Percentiles rank a stretch among this genome's conserved stretches.
phyloP scores from a whole-genome alignment of 2,329 filamentous ascomycete genomes.

The Clarireedia sp. region DNA sequence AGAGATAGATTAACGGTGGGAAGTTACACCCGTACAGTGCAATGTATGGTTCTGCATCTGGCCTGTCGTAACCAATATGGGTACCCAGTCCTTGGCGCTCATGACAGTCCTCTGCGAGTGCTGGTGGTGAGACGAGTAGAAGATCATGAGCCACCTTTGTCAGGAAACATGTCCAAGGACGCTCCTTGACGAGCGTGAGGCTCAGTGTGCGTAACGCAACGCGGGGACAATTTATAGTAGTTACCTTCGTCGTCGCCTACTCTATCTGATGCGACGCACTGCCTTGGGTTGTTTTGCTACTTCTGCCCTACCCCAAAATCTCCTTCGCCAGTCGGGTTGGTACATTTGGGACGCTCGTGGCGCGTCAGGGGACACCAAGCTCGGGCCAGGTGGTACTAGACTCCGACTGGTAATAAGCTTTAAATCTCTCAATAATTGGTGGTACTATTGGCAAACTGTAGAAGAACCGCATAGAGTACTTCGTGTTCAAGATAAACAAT shows the following conservation, averaged over 20 bases:
- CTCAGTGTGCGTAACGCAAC: not conserved
- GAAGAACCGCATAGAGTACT: not conserved
- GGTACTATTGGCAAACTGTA: not conserved
- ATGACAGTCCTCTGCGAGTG: conserved; percentile 5
- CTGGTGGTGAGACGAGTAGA: conserved; percentile 1
- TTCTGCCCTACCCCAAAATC: not conserved
- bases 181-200: not conserved
- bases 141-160: conserved; percentile 2
- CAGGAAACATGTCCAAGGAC: not conserved
- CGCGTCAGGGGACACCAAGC: not conserved
- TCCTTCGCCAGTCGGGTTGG: conserved; percentile 8
- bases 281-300: not conserved
- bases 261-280: conserved; percentile 8
- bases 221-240: not conserved
- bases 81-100: conserved; percentile 8
- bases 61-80: conserved; percentile 6
- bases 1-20: conserved; percentile 9
- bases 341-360: not conserved
- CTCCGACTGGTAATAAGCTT: not conserved
- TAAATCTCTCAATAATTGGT: not conserved
- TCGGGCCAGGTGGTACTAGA: conserved; percentile 1
- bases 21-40: conserved; percentile 7
- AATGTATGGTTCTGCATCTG: not conserved
- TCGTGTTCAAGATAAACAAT: not conserved
- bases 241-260: conserved; percentile 7